Base-by-base conservation (phyloP, 805 yeast genomes). In the Suhomyces kilbournensis region DNA sequence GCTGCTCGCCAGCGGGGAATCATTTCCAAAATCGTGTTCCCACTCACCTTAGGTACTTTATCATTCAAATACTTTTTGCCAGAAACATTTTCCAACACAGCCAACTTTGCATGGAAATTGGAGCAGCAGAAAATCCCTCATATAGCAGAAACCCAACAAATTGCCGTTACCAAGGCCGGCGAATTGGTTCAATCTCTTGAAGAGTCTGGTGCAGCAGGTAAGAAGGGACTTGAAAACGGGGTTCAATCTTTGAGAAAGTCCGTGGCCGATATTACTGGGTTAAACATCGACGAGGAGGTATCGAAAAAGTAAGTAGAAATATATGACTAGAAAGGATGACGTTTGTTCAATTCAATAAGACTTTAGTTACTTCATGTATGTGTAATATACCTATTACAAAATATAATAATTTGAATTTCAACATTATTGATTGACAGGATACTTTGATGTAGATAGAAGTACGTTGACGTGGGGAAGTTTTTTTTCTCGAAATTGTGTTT, bases 31-130 rank as follows among this genome's bases (percentile, higher is more conserved):
- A 73, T 77, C 3, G 55, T 79, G 0, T 70, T 80, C 14, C 96
- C 96, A 1, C 51, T 84, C 2, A 69, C 74, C 0, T 76, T 86
- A 49, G 94, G 92, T 12, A 55, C 79, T 26, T 78, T 72, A 5
- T 83, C 93, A 0, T 88, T 90, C 71, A 80, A 75, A 54, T 77
- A 80, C 65, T 84, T 88, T 60, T 76, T 89, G 60, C 97, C 97
- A 15, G 69, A 77, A 48, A 90, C 97, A 0, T 88, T 81, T 60
- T 61, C 63, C 42, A 88, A 86, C 66, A 81, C 89, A 7, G 69
- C 79, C 12, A 67, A 71, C 6, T 81, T 84, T 60, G 69, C 79
- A 3, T 84, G 89, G 82, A 69, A 72, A 50, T 73, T 81, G 55
- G 94, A 90, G 67, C 70, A 81, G 63, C 68, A 77, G 23, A 73